These are phyloP conservation scores for Xylaria arbuscula DNA, from an alignment of 2,329 filamentous ascomycete genomes.

Conservation along the genomic window DNA sequence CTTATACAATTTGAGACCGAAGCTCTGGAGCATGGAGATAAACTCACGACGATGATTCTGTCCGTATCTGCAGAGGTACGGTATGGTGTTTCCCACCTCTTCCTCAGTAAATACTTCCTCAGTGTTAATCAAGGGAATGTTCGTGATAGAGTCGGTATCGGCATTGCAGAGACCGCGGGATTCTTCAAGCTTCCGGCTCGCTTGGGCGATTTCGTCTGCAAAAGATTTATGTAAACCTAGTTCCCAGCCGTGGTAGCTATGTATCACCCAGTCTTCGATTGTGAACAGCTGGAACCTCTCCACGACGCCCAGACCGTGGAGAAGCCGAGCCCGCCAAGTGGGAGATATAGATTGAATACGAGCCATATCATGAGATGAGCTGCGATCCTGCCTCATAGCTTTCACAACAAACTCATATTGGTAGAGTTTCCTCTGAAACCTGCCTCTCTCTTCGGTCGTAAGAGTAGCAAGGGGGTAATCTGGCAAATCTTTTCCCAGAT, in stretches of 20 bases:
- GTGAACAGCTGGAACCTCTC: background rate
- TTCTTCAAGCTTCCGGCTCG: background rate
- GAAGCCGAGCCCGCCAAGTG: background rate
- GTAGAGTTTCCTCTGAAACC: conserved; percentile 7
- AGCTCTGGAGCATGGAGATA: background rate
- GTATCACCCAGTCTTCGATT: background rate
- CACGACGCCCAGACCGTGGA: background rate
- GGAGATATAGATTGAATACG: background rate
- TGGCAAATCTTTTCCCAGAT: background rate
- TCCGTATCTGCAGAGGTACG: background rate
- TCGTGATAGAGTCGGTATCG: background rate
- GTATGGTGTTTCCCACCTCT: background rate
- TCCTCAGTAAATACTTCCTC: background rate
- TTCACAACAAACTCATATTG: conserved; percentile 15
- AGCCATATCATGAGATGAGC: background rate
- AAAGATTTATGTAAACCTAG: background rate
- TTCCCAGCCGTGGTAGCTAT: background rate
- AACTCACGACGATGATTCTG: background rate
- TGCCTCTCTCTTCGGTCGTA: background rate
- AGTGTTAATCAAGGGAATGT: background rate
- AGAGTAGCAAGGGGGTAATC: background rate
- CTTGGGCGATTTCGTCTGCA: background rate
- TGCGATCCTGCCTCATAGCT: background rate
- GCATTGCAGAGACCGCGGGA: background rate
- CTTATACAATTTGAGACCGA: background rate